phyloP scores from a whole-genome alignment of 2,329 filamentous ascomycete species.

The Penicillium digitatum region DNA sequence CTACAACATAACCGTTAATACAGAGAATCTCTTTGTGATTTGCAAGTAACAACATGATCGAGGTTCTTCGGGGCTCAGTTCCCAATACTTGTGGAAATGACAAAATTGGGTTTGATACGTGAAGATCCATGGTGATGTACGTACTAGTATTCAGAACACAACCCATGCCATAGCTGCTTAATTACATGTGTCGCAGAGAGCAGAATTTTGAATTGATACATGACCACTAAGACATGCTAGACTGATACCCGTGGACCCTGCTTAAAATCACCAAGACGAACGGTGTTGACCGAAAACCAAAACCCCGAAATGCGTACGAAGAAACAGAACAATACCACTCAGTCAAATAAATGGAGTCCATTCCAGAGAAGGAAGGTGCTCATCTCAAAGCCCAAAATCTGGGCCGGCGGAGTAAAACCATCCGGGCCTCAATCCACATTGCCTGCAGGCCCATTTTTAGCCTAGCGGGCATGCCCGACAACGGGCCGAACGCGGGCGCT shows the following conservation, averaged over 20 bases:
- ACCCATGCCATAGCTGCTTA: not conserved
- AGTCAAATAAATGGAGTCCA: slow-evolving; percentile 10
- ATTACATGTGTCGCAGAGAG: not conserved
- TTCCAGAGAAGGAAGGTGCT: slow-evolving; percentile 22
- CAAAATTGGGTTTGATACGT: not conserved
- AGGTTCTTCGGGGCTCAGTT: not conserved
- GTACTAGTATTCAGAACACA: not conserved
- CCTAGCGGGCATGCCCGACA: slow-evolving; percentile 28
- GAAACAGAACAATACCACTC: slow-evolving; percentile 5
- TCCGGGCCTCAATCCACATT: slow-evolving; percentile 14
- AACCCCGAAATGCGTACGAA: not conserved
- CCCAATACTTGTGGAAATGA: not conserved
- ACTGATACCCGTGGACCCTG: not conserved
- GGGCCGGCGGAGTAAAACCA: slow-evolving; percentile 15
- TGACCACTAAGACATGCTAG: not conserved
- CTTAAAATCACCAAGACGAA: not conserved
- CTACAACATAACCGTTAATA: not conserved
- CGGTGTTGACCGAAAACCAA: not conserved
- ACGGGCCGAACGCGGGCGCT: slow-evolving; percentile 27
- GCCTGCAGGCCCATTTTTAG: slow-evolving; percentile 10
- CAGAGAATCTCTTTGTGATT: not conserved
- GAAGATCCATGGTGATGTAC: not conserved
- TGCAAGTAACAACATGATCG: not conserved
- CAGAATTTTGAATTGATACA: not conserved
- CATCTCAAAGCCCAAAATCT: slow-evolving; percentile 1